A percentile compares a stretch with the other conserved stretches of the same genome.
These are phyloP conservation scores for Collybia nuda DNA, from an alignment of 768 basidiomycete species.

Conservation along the genomic window DNA sequence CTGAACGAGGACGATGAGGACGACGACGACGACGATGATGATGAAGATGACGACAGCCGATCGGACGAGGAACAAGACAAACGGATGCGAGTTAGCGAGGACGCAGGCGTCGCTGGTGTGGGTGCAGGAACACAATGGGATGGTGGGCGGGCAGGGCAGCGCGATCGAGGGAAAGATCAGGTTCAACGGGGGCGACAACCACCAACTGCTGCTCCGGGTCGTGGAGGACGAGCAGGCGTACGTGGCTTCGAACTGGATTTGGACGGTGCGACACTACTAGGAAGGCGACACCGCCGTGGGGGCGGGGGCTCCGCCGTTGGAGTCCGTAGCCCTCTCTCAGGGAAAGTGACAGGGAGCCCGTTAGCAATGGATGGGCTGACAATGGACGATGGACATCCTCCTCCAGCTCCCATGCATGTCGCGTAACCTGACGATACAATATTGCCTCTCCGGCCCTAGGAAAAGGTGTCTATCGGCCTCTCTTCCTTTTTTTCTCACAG, in stretches of 20 bases:
- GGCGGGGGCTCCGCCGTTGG: slow-evolving; percentile 17
- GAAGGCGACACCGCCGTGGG: slow-evolving; percentile 55
- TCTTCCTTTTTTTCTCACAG: background rate
- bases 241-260: slow-evolving; percentile 82
- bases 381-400: slow-evolving; percentile 16
- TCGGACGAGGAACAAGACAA: slow-evolving; percentile 25
- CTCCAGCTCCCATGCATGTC: slow-evolving; percentile 22
- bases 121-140: slow-evolving; percentile 15
- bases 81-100: background rate
- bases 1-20: slow-evolving; percentile 94
- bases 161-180: slow-evolving; percentile 25
- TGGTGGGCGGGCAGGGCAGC: slow-evolving; percentile 36
- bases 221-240: slow-evolving; percentile 10
- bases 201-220: background rate
- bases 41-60: slow-evolving; percentile 43
- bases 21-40: slow-evolving; percentile 44
- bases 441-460: background rate
- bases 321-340: slow-evolving; percentile 34
- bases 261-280: slow-evolving; percentile 83
- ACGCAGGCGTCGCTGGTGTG: slow-evolving; percentile 8
- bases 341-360: slow-evolving; percentile 24
- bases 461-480: background rate
- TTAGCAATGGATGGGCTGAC: slow-evolving; percentile 23
- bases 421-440: background rate
- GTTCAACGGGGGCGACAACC: slow-evolving; percentile 12